phyloP scores from a whole-genome alignment of 768 basidiomycete species.

The Tricholoma hemisulphureum region DNA sequence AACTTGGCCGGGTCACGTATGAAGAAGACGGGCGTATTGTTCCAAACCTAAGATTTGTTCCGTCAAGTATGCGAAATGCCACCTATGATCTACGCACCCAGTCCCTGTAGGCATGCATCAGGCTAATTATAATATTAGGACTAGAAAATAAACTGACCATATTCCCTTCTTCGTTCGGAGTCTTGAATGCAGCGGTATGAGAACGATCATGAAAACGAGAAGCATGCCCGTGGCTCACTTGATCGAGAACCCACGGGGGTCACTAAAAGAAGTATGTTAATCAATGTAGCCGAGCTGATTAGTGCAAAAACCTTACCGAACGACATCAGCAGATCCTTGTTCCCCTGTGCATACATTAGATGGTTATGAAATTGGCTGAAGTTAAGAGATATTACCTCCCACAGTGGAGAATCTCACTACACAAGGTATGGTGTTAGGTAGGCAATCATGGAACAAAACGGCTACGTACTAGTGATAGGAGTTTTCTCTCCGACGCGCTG shows the following conservation, averaged over 20 bases:
- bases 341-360: neutral
- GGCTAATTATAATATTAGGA: neutral
- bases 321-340: neutral
- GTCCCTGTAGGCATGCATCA: neutral
- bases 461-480: constrained; percentile 30
- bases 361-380: neutral
- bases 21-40: constrained; percentile 49
- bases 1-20: constrained; percentile 48
- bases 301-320: constrained; percentile 13
- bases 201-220: neutral
- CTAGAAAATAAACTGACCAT: constrained; percentile 17
- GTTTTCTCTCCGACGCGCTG: constrained; percentile 26
- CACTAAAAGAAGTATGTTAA: constrained; percentile 33
- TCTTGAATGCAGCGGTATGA: constrained; percentile 13
- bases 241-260: constrained; percentile 53
- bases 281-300: constrained; percentile 53
- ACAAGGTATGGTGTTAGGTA: neutral
- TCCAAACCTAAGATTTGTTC: constrained; percentile 24
- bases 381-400: neutral
- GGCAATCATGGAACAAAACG: constrained; percentile 37
- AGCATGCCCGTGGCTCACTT: constrained; percentile 35
- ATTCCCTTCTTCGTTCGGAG: constrained; percentile 38
- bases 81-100: neutral
- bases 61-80: neutral
- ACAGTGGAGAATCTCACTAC: neutral